Evolutionary conservation across 2,329 filamentous ascomycete genomes (phyloP).

Genomic region (Phaeoacremonium minimum): DNA sequence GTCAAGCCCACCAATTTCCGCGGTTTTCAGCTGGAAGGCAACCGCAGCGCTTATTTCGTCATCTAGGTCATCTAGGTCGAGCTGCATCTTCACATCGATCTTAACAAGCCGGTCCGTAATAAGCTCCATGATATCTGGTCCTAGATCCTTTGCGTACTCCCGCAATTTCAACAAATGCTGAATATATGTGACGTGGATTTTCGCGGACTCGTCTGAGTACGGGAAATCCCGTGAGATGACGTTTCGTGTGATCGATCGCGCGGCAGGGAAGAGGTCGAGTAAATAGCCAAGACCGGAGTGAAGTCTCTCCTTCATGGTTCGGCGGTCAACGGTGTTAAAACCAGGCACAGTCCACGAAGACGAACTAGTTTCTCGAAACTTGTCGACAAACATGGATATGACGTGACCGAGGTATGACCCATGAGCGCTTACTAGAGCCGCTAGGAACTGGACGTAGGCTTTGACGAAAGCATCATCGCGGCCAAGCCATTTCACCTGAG

Average conservation of each 20-base stretch:
- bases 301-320: conserved; percentile 66
- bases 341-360: conserved; percentile 44
- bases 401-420: conserved; percentile 71
- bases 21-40: conserved; percentile 45
- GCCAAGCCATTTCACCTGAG: conserved; percentile 62
- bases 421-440: conserved; percentile 75
- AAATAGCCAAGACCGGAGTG: conserved; percentile 75
- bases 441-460: conserved; percentile 64
- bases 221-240: conserved; percentile 69
- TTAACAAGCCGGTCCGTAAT: conserved; percentile 86
- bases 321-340: conserved; percentile 55
- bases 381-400: conserved; percentile 74
- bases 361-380: conserved; percentile 57
- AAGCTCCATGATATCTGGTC: conserved; percentile 74
- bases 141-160: conserved; percentile 72
- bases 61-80: conserved; percentile 88
- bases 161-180: conserved; percentile 76
- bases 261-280: conserved; percentile 76
- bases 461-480: conserved; percentile 62
- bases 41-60: conserved; percentile 79
- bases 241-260: conserved; percentile 64
- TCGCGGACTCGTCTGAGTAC: conserved; percentile 69
- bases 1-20: conserved; percentile 43
- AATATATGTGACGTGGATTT: conserved; percentile 82
- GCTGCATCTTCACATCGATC: conserved; percentile 92